Percentiles rank a stretch among this genome's conserved stretches.
Evolutionary conservation across 345 rosid species (phyloP).

Genomic region (Populus davidiana): DNA sequence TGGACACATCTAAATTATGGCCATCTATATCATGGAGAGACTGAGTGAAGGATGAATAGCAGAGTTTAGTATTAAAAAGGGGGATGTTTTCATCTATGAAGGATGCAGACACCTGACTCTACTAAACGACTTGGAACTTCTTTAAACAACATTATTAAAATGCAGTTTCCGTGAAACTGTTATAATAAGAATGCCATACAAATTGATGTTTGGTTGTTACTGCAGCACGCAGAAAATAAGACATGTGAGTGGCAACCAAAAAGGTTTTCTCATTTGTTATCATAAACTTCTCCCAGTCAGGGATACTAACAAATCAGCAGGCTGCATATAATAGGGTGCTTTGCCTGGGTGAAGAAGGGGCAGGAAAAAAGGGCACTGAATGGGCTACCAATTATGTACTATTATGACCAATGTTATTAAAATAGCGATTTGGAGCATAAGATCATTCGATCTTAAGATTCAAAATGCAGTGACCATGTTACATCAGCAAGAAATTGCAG

Average conservation of each 20-base stretch:
- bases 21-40: background rate
- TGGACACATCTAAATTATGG: background rate
- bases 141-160: background rate
- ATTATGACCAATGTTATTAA: no score
- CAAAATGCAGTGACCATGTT: no score
- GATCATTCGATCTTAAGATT: no score
- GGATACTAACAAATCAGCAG: background rate
- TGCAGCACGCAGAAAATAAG: background rate
- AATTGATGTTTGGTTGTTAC: background rate
- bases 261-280: background rate
- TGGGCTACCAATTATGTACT: no score
- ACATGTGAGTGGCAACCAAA: background rate
- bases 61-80: background rate
- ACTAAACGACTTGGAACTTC: background rate
- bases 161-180: background rate
- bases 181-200: background rate
- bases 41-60: background rate
- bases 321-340: background rate
- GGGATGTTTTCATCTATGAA: background rate
- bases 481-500: no score
- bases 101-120: background rate
- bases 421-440: no score
- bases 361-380: background rate
- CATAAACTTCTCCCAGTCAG: background rate
- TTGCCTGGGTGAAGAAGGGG: background rate